A percentile compares a stretch with the other conserved stretches of the same genome.
Conservation (phyloP, 1,284 basidiomycete species). For the Boletus subluridellus region DNA sequence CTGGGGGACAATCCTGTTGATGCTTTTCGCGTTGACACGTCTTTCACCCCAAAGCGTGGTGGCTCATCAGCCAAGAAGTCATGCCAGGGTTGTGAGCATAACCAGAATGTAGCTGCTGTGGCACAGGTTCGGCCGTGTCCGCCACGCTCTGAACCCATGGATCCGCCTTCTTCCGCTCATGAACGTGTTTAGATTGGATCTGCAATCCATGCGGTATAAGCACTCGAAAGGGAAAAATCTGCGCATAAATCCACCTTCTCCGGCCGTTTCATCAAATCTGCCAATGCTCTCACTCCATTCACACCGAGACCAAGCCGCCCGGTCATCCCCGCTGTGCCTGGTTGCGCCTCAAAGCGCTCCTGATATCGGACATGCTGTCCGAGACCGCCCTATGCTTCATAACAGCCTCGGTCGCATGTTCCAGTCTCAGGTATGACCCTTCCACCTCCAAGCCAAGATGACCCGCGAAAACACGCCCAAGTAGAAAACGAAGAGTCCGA, state of each 20-base stretch:
- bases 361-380: not conserved
- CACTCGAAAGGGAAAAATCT: not conserved
- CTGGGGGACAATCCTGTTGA: not conserved
- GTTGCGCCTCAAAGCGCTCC: not conserved
- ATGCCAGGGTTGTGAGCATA: not conserved
- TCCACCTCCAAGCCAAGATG: too few relatives aligned
- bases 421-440: slow-evolving; percentile 7
- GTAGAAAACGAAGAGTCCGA: not conserved
- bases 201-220: not conserved
- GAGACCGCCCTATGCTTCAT: not conserved
- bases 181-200: not conserved
- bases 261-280: not conserved
- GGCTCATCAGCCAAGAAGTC: not conserved
- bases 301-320: not conserved
- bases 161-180: not conserved
- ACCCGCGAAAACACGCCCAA: not conserved
- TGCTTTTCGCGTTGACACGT: not conserved
- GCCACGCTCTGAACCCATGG: too few relatives aligned
- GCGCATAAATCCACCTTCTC: slow-evolving; percentile 17
- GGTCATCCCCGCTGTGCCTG: slow-evolving; percentile 6
- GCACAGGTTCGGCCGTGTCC: not conserved
- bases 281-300: not conserved
- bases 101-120: too few relatives aligned
- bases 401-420: not conserved
- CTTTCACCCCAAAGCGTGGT: not conserved